Evolutionary conservation across 2,329 filamentous ascomycete genomes (phyloP), one percentile per base, ranked within the genome.

Genomic region (Aureobasidium sp.): DNA sequence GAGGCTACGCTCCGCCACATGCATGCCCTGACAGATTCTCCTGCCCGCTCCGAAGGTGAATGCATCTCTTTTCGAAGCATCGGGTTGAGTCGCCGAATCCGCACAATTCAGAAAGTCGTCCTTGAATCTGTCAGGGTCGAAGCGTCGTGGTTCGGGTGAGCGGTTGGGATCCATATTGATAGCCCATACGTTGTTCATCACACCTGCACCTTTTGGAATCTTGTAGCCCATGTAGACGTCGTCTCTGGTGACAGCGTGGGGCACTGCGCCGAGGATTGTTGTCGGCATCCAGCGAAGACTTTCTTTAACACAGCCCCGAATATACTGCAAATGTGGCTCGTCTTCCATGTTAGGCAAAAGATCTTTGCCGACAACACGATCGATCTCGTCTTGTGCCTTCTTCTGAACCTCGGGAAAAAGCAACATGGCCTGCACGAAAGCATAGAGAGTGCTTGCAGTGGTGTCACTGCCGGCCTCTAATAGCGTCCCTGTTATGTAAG

Each of bases 301-400:
- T 70, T 93, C 89, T 69, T 90, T 90, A 62, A 89, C 87, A 17
- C 92, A 74, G 0, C 88, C 89, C 0, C 86, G 88, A 58, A 91
- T 76, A 70, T 91, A 92, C 0, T 85, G 84, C 0, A 90, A 79
- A 67, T 87, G 87, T 68, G 90, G 86, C 70, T 90, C 87, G 2
- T 76, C 72, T 8, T 70, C 68, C 66, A 70, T 75, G 2, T 65
- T 67, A 17, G 71, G 74, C 51, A 69, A 70, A 7, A 72, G 68
- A 42, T 70, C 64, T 41, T 65, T 64, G 25, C 72, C 73, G 53
- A 73, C 70, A 6, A 75, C 69, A 2, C 66, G 64, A 64, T 76
- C 73, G 17, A 75, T 65, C 64, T 75, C 73, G 48, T 70, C 70
- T 67, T 68, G 70, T 25, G 69, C 71, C 34, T 66, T 67, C 1